phyloP scores from a whole-genome alignment of 805 yeast species.

The Ogataea sp. region DNA sequence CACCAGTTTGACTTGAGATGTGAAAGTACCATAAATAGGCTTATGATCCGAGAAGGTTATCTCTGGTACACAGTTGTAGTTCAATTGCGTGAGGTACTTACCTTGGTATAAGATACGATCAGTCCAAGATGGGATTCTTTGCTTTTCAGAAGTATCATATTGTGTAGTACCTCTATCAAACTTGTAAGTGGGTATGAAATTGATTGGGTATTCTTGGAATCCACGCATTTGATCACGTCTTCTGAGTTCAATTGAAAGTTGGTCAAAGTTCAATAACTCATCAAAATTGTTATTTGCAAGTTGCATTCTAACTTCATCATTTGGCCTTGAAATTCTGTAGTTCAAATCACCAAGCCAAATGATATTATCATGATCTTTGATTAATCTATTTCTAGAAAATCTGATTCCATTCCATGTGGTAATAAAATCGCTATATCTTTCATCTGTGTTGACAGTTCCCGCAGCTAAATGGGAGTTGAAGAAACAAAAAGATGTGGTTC shows the following conservation, averaged over 20 bases:
- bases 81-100: constrained; percentile 45
- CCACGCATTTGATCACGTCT: constrained; percentile 65
- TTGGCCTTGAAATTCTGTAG: constrained; percentile 64
- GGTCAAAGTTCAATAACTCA: constrained; percentile 63
- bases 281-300: constrained; percentile 37
- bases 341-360: constrained; percentile 96
- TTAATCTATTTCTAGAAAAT: constrained; percentile 68
- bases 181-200: constrained; percentile 86
- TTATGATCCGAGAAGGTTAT: constrained; percentile 78
- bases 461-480: constrained; percentile 93
- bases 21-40: constrained; percentile 81
- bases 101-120: constrained; percentile 76
- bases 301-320: constrained; percentile 62
- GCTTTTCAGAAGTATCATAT: constrained; percentile 89
- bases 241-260: constrained; percentile 66
- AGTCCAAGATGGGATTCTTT: constrained; percentile 94
- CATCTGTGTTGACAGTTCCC: constrained; percentile 73
- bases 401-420: constrained; percentile 68
- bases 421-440: constrained; percentile 78
- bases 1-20: constrained; percentile 56
- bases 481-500: constrained; percentile 72
- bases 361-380: constrained; percentile 77
- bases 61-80: constrained; percentile 57
- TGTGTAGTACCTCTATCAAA: constrained; percentile 74
- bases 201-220: constrained; percentile 68